Evolutionary conservation across 75 land plant species (phyloP).

Genomic region (Cryptomeria japonica): DNA sequence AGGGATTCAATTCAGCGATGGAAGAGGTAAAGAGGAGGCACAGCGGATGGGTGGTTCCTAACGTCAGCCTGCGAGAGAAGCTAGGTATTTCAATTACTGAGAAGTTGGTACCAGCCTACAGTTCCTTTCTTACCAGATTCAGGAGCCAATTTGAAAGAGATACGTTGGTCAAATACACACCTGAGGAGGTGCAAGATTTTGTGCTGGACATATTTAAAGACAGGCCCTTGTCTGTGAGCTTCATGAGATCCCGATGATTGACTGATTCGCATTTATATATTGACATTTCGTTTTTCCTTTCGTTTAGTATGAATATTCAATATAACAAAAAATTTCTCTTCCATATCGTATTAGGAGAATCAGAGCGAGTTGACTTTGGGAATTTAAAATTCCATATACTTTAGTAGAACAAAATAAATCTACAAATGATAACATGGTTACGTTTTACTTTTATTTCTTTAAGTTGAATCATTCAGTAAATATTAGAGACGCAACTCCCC

Average conservation of each 20-base stretch:
- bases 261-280: slow-evolving; percentile 23
- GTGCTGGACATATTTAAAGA: slow-evolving; percentile 68
- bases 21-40: slow-evolving; percentile 67
- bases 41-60: slow-evolving; percentile 41
- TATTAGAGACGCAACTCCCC: no score
- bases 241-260: no score
- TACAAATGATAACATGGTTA: no score
- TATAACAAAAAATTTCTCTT: no score
- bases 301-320: no score
- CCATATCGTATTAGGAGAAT: no score
- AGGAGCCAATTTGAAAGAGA: slow-evolving; percentile 30
- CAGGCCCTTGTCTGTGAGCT: slow-evolving; percentile 13
- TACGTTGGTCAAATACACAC: slow-evolving; percentile 64
- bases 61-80: slow-evolving; percentile 31
- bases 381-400: no score
- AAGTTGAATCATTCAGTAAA: no score
- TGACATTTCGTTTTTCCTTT: slow-evolving; percentile 25
- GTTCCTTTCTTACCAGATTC: slow-evolving; percentile 28
- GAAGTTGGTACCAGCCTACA: slow-evolving; percentile 32
- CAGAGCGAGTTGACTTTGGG: no score
- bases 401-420: no score
- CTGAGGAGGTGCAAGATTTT: slow-evolving; percentile 9
- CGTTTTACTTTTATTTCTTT: no score
- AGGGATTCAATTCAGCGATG: slow-evolving; percentile 63
- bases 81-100: slow-evolving; percentile 31